Evolutionary conservation across 2,329 filamentous ascomycete genomes (phyloP).

Genomic region (Cladosporium colombiae): DNA sequence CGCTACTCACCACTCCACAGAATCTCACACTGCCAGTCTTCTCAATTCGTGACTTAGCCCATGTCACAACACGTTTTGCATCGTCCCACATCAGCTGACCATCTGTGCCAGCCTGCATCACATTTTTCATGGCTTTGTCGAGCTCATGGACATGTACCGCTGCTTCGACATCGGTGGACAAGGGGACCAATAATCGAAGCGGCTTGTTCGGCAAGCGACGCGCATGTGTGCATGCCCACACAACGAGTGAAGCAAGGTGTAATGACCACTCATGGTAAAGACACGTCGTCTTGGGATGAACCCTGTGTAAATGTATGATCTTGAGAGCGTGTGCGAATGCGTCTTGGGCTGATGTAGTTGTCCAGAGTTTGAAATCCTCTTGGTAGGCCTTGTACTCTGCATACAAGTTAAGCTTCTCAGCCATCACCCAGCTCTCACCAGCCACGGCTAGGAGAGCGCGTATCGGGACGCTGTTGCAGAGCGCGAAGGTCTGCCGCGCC

Average conservation of each 20-base stretch:
- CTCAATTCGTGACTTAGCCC: conserved; percentile 31
- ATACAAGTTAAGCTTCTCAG: conserved; percentile 42
- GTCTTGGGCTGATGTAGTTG: conserved; percentile 21
- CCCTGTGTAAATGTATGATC: conserved; percentile 29
- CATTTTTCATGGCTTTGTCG: conserved; percentile 21
- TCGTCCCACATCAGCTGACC: conserved; percentile 22
- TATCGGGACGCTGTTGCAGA: conserved; percentile 34
- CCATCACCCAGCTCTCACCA: conserved; percentile 49
- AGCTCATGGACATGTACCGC: conserved; percentile 19
- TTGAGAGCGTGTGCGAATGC: conserved; percentile 30
- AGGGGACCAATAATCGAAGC: conserved; percentile 21
- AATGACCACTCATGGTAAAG: conserved; percentile 35
- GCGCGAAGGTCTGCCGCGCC: neutral
- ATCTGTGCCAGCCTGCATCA: conserved; percentile 11
- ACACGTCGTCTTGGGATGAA: conserved; percentile 24
- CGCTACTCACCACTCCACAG: conserved; percentile 30
- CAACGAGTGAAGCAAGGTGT: conserved; percentile 32
- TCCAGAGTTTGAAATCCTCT: conserved; percentile 40
- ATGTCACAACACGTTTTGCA: conserved; percentile 27
- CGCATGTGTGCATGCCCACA: conserved; percentile 33
- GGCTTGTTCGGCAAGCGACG: neutral
- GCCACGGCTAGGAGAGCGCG: conserved; percentile 46
- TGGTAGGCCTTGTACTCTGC: conserved; percentile 39
- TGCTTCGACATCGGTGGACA: neutral
- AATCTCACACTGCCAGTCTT: conserved; percentile 27